Percentiles rank a stretch among this genome's conserved stretches.
These are phyloP conservation scores for Macrophomina tecta DNA, from an alignment of 2,329 filamentous ascomycete genomes.

Conservation along the genomic window DNA sequence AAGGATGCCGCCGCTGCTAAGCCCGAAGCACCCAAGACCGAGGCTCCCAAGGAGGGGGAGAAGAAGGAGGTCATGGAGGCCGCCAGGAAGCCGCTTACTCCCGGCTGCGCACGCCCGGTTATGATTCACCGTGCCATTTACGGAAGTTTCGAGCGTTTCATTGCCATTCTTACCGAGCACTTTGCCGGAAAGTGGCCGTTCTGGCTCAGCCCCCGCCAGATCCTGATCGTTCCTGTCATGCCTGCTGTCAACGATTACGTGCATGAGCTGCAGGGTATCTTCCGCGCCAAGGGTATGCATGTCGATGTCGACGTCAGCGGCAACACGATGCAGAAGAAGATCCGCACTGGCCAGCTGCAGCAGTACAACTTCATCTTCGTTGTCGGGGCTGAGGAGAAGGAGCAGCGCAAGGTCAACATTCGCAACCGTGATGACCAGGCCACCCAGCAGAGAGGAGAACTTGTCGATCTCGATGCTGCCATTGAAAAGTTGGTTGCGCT, in stretches of 20 bases:
- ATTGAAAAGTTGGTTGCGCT: constrained; percentile 58
- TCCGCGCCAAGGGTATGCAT: constrained; percentile 72
- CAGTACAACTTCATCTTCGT: constrained; percentile 87
- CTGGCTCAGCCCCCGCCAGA: constrained; percentile 84
- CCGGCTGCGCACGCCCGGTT: constrained; percentile 78
- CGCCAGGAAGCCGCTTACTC: constrained; percentile 59
- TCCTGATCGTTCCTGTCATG: constrained; percentile 79
- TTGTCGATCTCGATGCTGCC: constrained; percentile 66
- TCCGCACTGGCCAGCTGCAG: constrained; percentile 77
- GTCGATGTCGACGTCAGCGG: constrained; percentile 73
- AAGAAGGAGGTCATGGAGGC: constrained; percentile 40
- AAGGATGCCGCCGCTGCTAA: constrained; percentile 40
- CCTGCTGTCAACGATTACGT: constrained; percentile 75
- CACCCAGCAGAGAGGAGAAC: constrained; percentile 66
- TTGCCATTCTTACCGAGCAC: constrained; percentile 81
- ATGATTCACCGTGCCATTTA: constrained; percentile 86
- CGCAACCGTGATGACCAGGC: constrained; percentile 68
- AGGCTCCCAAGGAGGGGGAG: constrained; percentile 34
- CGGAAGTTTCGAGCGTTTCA: constrained; percentile 71
- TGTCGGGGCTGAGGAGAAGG: constrained; percentile 67
- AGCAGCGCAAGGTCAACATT: constrained; percentile 66
- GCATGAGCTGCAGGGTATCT: constrained; percentile 70
- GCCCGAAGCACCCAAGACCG: constrained; percentile 25
- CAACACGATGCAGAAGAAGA: constrained; percentile 90
- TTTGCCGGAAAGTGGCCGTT: constrained; percentile 89